Evolutionary conservation across 2,329 filamentous ascomycete genomes (phyloP).

Genomic region (Arthrobotrys megalospora): DNA sequence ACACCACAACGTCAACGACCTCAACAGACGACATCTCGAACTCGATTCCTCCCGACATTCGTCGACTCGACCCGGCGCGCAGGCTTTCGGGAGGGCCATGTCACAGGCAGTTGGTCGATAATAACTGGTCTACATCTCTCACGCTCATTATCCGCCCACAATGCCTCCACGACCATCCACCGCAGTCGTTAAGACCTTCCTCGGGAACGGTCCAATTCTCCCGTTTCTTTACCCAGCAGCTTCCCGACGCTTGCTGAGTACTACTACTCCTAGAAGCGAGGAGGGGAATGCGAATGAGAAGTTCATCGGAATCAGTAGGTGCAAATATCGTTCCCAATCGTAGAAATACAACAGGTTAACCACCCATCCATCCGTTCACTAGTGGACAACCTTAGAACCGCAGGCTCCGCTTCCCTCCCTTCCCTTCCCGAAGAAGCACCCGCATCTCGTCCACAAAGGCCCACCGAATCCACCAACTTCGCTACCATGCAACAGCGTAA

Average conservation of each 20-base stretch:
- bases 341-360: not conserved
- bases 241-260: slow-evolving; percentile 43
- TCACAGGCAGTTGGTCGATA: slow-evolving; percentile 13
- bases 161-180: slow-evolving; percentile 50
- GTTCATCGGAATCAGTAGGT: slow-evolving; percentile 34
- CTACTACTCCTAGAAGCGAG: slow-evolving; percentile 20
- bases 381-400: slow-evolving; percentile 30
- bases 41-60: slow-evolving; percentile 13
- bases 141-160: slow-evolving; percentile 12
- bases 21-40: slow-evolving; percentile 12
- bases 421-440: slow-evolving; percentile 21
- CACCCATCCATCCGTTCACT: not conserved
- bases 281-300: not conserved
- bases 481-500: slow-evolving; percentile 16
- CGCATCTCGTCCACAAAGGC: not conserved
- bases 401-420: slow-evolving; percentile 23
- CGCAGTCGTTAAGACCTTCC: slow-evolving; percentile 38
- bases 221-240: slow-evolving; percentile 53
- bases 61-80: slow-evolving; percentile 7
- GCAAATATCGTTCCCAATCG: not conserved
- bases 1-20: slow-evolving; percentile 34
- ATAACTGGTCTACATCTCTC: slow-evolving; percentile 2
- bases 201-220: slow-evolving; percentile 36
- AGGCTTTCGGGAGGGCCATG: slow-evolving; percentile 11
- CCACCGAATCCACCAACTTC: slow-evolving; percentile 17